phyloP scores from a whole-genome alignment of 2,329 filamentous ascomycete species.

The Penicillium brasilianum region DNA sequence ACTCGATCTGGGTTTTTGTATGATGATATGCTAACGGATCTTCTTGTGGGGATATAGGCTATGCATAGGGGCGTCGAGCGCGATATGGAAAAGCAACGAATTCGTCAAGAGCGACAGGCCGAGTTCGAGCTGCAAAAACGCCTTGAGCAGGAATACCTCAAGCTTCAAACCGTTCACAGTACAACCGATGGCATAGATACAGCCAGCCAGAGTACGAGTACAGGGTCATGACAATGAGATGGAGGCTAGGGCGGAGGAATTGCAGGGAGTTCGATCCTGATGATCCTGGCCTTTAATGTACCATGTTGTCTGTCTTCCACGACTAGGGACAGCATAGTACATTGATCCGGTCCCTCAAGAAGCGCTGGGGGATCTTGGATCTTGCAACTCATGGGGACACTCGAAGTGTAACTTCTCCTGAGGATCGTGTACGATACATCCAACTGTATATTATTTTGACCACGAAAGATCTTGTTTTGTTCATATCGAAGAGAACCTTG shows the following conservation, averaged over 20 bases:
- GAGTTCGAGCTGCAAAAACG: constrained; percentile 92
- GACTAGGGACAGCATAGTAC: not conserved
- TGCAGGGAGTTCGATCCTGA: not conserved
- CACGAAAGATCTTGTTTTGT: not conserved
- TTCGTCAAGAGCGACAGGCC: constrained; percentile 87
- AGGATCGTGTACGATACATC: constrained; percentile 2
- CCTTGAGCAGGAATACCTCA: constrained; percentile 87
- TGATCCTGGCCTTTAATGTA: not conserved
- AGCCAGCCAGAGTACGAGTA: constrained; percentile 26
- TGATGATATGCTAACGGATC: constrained; percentile 13
- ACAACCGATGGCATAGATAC: constrained; percentile 37
- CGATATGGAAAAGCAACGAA: constrained; percentile 89
- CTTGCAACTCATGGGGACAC: not conserved
- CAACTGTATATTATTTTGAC: constrained; percentile 8
- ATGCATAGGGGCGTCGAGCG: constrained; percentile 96
- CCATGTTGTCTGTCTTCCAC: not conserved
- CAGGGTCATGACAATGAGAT: constrained; percentile 29
- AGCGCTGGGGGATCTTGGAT: not conserved
- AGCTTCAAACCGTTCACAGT: constrained; percentile 77
- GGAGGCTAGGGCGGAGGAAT: not conserved
- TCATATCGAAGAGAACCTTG: not conserved
- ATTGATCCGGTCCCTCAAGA: not conserved
- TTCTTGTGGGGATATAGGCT: constrained; percentile 57
- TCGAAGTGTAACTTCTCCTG: not conserved
- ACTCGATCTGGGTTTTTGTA: not conserved